Base-by-base conservation (phyloP, 2,329 filamentous ascomycete species). In the Paecilomyces variotii region DNA sequence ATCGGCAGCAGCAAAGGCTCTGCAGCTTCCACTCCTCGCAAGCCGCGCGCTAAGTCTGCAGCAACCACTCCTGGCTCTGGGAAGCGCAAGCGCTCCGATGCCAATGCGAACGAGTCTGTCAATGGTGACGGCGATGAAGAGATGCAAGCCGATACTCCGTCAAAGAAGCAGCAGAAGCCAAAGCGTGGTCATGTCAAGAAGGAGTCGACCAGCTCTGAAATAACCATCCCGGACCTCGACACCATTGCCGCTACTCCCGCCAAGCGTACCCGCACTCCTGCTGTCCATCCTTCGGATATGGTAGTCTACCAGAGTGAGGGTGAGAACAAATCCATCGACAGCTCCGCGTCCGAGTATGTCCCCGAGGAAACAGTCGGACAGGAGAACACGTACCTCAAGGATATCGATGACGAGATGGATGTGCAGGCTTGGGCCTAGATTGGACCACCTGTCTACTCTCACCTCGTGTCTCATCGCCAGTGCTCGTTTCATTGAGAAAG, bases 191-290 rank as follows among this genome's bases (percentile, higher is more conserved):
- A 2, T 4, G 57, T 67, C 24, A 65, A 66, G 39, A 54, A 63
- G 28, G 60, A 61, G 25, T n/a, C n/a, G 0, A 56, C 34, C 9
- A 60, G 49, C 2, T 52, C 39, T 25, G 56, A 51, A n/a, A 39
- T 58, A 10, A 59, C 34, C 39, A 57, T 28, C 57, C 57, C n/a
- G 34, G 53, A 52, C 45, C 34, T 54, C 26, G 10, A 34, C 14
- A 30, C 53, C 27, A 19, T 55, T 25, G 12, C 54, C 1, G 26
- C n/a, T 6, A 59, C 60, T 32, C 61, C 62, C 2, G 49, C 56
- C 11, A 68, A 68, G 58, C 61, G 67, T 10, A 57, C 60, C 28
- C 64, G 67, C 14, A 66, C 54, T 59, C 57, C 61, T 24, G 63
- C 60, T 35, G n/a, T 32, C 24, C 59, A 63, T 10, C 56, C 61